Base-by-base conservation (phyloP, 257 asterid genomes). In the Anisodus acutangulus region DNA sequence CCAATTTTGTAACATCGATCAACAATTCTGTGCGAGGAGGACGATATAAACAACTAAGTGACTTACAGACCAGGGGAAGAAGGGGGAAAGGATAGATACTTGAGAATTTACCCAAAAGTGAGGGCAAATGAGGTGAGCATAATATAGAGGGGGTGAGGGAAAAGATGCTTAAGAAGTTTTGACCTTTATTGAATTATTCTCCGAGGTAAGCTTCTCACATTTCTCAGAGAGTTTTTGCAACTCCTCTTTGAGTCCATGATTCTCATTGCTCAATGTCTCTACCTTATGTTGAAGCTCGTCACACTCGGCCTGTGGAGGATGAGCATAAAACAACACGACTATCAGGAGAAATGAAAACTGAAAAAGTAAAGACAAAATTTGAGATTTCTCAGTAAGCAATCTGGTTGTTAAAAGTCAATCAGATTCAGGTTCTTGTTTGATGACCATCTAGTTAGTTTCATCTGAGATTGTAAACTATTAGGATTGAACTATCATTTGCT, bases 251-350 rank as follows among this genome's bases (percentile, higher is more conserved):
- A 94, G 91, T 8, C 89, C 79, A 63, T 87, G 91, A 80, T 94
- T 94, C 92, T 93, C 97, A 69, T 22, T 87, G 86, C 55, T 92
- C 89, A 94, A 81, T 39, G 90, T 71, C 88, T 91, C 98, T 80
- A 94, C 98, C 86, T 88, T 90, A 26, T 85, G 92, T 81, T 94
- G 98, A 83, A 94, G 90, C 90, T 93, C 97, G 87, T 94, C 98
- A 80, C 97, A 93, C 89, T 93, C 98, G 2, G 95, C 97, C 98
- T 94, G 90, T 19, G 31, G 45, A 85, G 58, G 79, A 78, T 15
- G 63, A 16, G 62, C 47, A 78, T 51, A 78, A 78, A 54, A 13
- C 49, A 47, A 39, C 2, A 53, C 9, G 45, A 74, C 59, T 19
- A 49, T 26, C 45, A 53, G 17, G 67, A 60, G 67, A 60, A 60